A percentile compares a stretch with the other conserved stretches of the same genome.
Conservation (phyloP, 1,284 basidiomycete species). For the Xerocomus cyaneibrunnescens region DNA sequence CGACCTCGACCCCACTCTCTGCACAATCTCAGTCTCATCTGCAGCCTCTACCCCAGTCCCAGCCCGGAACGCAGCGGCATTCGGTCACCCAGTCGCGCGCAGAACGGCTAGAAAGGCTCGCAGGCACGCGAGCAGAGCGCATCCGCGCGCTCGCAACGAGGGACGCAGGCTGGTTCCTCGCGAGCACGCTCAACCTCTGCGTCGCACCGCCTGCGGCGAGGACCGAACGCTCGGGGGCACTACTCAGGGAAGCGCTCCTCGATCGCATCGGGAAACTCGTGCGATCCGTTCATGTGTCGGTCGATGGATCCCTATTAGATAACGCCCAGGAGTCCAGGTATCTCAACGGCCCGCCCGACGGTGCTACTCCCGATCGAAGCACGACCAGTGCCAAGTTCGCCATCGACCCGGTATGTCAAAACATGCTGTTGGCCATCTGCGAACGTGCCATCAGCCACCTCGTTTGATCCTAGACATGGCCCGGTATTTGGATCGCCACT, state of each 20-base stretch:
- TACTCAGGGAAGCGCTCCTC: constrained; percentile 22
- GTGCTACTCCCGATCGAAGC: not conserved
- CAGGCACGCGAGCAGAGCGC: constrained; percentile 19
- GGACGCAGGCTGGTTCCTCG: constrained; percentile 32
- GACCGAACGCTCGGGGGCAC: not conserved
- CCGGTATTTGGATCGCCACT: not conserved
- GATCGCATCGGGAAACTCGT: constrained; percentile 29
- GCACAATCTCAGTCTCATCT: not conserved
- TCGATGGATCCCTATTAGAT: not conserved
- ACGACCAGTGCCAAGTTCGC: not conserved
- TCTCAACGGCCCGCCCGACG: not conserved
- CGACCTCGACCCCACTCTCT: not conserved
- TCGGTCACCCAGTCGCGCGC: not conserved
- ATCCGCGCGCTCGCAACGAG: constrained; percentile 24
- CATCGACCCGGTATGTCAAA: constrained; percentile 27
- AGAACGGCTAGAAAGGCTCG: constrained; percentile 10
- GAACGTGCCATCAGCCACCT: constrained; percentile 26
- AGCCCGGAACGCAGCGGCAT: not conserved
- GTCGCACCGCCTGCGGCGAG: not conserved
- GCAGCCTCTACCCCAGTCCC: not conserved
- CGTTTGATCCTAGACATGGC: not conserved
- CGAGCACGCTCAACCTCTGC: constrained; percentile 27
- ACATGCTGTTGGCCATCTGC: constrained; percentile 31
- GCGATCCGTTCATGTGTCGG: constrained; percentile 1
- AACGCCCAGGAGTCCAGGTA: not conserved